Base-by-base conservation (phyloP, 2,329 filamentous ascomycete genomes). In the Fulvia fulva region DNA sequence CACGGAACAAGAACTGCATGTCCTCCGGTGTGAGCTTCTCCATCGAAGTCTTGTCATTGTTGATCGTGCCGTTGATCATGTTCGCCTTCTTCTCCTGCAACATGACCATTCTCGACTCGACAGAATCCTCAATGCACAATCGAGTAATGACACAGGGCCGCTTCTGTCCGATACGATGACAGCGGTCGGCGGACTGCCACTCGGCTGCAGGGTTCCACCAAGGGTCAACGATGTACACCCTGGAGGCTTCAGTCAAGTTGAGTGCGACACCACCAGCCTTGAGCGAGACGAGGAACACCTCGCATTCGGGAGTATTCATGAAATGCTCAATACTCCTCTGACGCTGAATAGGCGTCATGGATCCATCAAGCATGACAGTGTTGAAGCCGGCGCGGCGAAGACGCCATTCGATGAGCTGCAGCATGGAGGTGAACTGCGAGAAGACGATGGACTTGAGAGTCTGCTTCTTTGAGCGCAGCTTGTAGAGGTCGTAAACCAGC, bases 201-300 rank as follows among this genome's bases (percentile, higher is more conserved):
- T 99, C 94, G 0, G 93, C 93, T n/a, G 92, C 92, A n/a, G 94
- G 94, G 67, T 97, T 97, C 94, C 94, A 99, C 94, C 94, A 97
- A 37, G 26, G 43, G 37, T 60, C 34, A 45, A 67, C 9, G 6
- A 53, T 51, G 28, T 57, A 25, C 26, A 44, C 44, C 51, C 90
- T 83, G 1, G 90, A 96, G 0, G 94, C 94, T 74, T 99, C 94
- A 0, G 93, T 97, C 60, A 99, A 77, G 70, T 99, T 99, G 63
- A 99, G 79, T 0, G 94, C 94, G 0, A 99, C 94, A 70, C 94
- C 94, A 43, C 94, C 94, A 6, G 94, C 94, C 76, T 97, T 97
- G 60, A 99, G 81, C 0, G 92, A 97, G 0, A 99, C 94, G 1
- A 99, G 79, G 74, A 99, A 99, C 58, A 95, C 94, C 74, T 97